These are phyloP conservation scores for Trichoderma arundinaceum DNA, from an alignment of 2,329 filamentous ascomycete genomes.

Conservation along the genomic window DNA sequence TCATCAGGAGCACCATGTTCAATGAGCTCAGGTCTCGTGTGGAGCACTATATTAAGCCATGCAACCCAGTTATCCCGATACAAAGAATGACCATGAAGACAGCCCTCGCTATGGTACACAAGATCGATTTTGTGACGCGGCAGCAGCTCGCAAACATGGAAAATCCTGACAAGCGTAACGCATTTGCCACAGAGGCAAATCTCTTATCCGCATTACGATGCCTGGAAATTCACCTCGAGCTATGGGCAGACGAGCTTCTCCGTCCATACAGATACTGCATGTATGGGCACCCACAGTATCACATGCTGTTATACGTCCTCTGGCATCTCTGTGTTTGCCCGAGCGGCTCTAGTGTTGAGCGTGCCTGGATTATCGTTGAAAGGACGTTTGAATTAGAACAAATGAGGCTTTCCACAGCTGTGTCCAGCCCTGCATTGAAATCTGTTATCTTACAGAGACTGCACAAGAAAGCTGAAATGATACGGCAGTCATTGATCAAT, in stretches of 20 bases:
- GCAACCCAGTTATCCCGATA: constrained; percentile 59
- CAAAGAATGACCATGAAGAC: constrained; percentile 42
- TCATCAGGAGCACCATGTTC: constrained; percentile 49
- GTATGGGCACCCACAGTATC: constrained; percentile 50
- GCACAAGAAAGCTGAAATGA: constrained; percentile 30
- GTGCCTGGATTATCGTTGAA: constrained; percentile 25
- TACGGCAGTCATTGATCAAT: constrained; percentile 19
- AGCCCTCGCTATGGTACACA: constrained; percentile 41
- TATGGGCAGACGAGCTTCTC: constrained; percentile 47
- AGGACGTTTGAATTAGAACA: constrained; percentile 28
- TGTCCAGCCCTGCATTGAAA: constrained; percentile 27
- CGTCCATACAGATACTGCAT: constrained; percentile 47
- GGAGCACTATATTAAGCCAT: constrained; percentile 46
- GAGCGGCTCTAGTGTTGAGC: constrained; percentile 38
- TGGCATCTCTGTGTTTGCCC: constrained; percentile 52
- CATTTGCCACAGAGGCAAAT: constrained; percentile 42
- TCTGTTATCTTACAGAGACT: constrained; percentile 28
- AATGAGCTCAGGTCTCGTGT: constrained; percentile 42
- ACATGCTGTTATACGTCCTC: constrained; percentile 51
- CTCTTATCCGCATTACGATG: constrained; percentile 44
- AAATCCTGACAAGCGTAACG: constrained; percentile 33
- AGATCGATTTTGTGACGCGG: constrained; percentile 45
- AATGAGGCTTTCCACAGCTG: constrained; percentile 20
- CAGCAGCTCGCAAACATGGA: constrained; percentile 39
- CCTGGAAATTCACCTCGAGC: constrained; percentile 42